phyloP scores from a whole-genome alignment of 805 yeast genomes.

The Nakazawaea holstii region DNA sequence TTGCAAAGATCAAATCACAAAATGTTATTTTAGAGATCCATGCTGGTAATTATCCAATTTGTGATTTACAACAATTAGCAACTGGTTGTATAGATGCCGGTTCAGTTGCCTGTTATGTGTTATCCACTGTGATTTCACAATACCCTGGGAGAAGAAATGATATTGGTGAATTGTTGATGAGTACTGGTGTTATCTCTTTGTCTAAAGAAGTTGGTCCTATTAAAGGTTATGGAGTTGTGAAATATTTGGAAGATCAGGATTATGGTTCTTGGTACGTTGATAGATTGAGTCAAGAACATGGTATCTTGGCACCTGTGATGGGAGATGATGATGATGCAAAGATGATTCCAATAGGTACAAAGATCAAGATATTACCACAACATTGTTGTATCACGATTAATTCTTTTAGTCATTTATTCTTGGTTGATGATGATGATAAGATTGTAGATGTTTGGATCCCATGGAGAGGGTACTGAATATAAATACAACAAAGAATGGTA shows the following conservation, averaged over 20 bases:
- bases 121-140: constrained; percentile 53
- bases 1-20: constrained; percentile 17
- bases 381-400: constrained; percentile 72
- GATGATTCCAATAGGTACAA: constrained; percentile 49
- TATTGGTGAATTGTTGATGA: constrained; percentile 55
- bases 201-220: constrained; percentile 58
- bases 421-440: constrained; percentile 41
- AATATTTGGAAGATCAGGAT: constrained; percentile 25
- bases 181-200: constrained; percentile 69
- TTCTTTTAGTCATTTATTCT: constrained; percentile 50
- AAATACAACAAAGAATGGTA: no score
- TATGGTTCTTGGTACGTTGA: constrained; percentile 60
- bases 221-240: constrained; percentile 55
- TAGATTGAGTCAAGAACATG: constrained; percentile 76
- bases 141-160: constrained; percentile 52
- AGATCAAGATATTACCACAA: constrained; percentile 56
- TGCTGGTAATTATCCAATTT: constrained; percentile 75
- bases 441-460: constrained; percentile 66
- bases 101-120: constrained; percentile 45
- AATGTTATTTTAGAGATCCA: constrained; percentile 57
- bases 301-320: constrained; percentile 65
- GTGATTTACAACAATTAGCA: constrained; percentile 74
- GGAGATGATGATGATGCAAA: no score
- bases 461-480: constrained; percentile 44
- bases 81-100: constrained; percentile 49